Percentiles rank a stretch among this genome's conserved stretches.
Evolutionary conservation across 2,329 filamentous ascomycete genomes (phyloP).

Genomic region (Elsinoe ampelina): DNA sequence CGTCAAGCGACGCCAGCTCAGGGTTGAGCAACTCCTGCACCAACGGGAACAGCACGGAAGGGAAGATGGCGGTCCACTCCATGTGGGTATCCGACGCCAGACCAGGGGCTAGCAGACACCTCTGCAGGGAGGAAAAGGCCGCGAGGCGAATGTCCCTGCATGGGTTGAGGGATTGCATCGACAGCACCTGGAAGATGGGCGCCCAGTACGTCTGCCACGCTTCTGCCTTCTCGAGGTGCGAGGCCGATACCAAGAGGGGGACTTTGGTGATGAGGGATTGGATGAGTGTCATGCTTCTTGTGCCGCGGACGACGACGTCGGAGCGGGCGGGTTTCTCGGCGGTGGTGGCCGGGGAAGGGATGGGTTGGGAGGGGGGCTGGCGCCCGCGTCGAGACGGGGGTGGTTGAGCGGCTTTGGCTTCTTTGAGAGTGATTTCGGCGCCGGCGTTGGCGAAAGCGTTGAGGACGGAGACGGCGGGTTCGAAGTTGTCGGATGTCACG

Average conservation of each 20-base stretch:
- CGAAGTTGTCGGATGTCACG: conserved; percentile 92
- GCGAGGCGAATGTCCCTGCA: conserved; percentile 87
- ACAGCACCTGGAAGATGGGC: conserved; percentile 82
- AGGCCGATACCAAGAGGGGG: conserved; percentile 80
- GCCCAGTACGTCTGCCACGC: conserved; percentile 98
- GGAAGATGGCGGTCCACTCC: conserved; percentile 85
- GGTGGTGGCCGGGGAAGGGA: conserved; percentile 18
- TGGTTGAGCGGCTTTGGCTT: conserved; percentile 47
- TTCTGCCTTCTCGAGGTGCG: conserved; percentile 63
- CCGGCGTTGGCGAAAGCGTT: conserved; percentile 85
- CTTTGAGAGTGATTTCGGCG: conserved; percentile 58
- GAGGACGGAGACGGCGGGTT: conserved; percentile 71
- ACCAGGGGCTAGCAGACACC: conserved; percentile 74
- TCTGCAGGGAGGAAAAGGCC: conserved; percentile 76
- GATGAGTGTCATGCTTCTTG: conserved; percentile 71
- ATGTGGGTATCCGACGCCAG: conserved; percentile 75
- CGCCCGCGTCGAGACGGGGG: conserved; percentile 21
- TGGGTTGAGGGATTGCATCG: conserved; percentile 84
- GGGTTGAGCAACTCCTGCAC: conserved; percentile 82
- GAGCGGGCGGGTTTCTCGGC: conserved; percentile 46
- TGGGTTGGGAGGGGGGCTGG: conserved; percentile 28
- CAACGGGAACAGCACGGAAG: conserved; percentile 84
- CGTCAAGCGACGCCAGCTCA: conserved; percentile 86
- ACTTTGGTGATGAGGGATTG: conserved; percentile 74
- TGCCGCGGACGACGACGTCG: conserved; percentile 64